Evolutionary conservation across 1,284 basidiomycete species (phyloP), one percentile per base, ranked within the genome.

Genomic region (Tilletia indica): DNA sequence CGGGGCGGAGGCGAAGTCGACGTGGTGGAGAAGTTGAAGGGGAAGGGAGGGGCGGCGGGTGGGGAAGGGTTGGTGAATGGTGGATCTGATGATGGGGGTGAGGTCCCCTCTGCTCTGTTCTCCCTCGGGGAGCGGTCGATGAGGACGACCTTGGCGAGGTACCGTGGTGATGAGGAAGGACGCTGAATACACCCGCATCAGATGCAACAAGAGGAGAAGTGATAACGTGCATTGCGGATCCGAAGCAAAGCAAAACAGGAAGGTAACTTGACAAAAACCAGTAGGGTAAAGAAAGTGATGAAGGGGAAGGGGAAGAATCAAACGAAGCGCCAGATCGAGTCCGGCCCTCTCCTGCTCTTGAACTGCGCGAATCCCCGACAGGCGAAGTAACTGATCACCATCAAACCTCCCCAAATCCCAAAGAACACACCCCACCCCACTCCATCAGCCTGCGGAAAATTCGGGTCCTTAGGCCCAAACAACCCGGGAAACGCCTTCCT

Each of bases 131-230:
- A 21, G 34, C 51, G 64, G n/a, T 70, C 3, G 66, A 34, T n/a
- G 72, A 58, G 48, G 64, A 56, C 6, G 69, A 73, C 48, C 45
- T 70, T 25, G 69, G 67, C 47, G 72, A 70, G 11, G 72, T 72
- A n/a, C 71, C 71, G n/a, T 72, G 71, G 71, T 72, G 45, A n/a
- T n/a, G n/a, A n/a, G n/a, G n/a, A n/a, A n/a, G n/a, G n/a, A n/a
- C n/a, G n/a, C n/a, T n/a, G n/a, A n/a, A n/a, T n/a, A n/a, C n/a
- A 31, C 25, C 2, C 25, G 25, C 25, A 31, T 31, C 25, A 31
- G 25, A 31, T 31, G 25, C 25, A 31, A 31, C 25, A 31, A 31
- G 25, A 31, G 25, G 0, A 31, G 25, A 31, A 31, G 25, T 31
- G 25, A 31, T 31, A 31, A 31, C 25, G 25, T 31, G 25, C 25